A percentile compares a stretch with the other conserved stretches of the same genome.
Conservation (phyloP, 495 filamentous ascomycete species). For the Tuber brumale region DNA sequence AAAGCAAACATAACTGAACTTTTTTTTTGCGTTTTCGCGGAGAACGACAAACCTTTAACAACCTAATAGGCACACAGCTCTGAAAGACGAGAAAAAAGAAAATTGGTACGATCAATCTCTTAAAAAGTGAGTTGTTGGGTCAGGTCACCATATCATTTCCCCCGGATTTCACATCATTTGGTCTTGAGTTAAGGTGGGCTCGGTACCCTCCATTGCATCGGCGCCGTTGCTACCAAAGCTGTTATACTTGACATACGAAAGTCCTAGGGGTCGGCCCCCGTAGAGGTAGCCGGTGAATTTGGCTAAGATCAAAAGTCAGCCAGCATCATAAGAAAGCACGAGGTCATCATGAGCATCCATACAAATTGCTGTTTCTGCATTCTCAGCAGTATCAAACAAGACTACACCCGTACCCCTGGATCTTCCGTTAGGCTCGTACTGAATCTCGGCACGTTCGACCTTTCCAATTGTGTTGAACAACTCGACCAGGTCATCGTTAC, state of each 20-base stretch:
- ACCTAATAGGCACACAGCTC: neutral
- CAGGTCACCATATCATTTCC: constrained; percentile 11
- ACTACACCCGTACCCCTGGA: constrained; percentile 94
- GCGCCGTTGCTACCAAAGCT: constrained; percentile 56
- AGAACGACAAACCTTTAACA: neutral
- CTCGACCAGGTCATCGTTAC: constrained; percentile 92
- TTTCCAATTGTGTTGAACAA: constrained; percentile 97
- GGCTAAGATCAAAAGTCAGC: constrained; percentile 46
- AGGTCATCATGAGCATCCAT: constrained; percentile 38
- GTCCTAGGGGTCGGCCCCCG: constrained; percentile 84
- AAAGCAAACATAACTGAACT: constrained; percentile 5
- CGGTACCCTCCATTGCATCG: constrained; percentile 77
- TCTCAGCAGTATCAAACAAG: constrained; percentile 74
- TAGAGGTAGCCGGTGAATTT: constrained; percentile 98
- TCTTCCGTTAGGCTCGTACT: constrained; percentile 93
- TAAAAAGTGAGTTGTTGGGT: constrained; percentile 17
- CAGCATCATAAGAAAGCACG: neutral
- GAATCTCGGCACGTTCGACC: constrained; percentile 94
- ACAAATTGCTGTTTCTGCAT: constrained; percentile 85
- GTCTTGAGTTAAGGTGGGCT: constrained; percentile 79
- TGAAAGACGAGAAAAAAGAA: constrained; percentile 19
- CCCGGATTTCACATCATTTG: constrained; percentile 76
- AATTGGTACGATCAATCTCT: constrained; percentile 18
- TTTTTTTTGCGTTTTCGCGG: neutral
- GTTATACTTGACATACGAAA: constrained; percentile 85